Evolutionary conservation across 495 filamentous ascomycete genomes (phyloP).

Genomic region (Hyaloscypha variabilis): DNA sequence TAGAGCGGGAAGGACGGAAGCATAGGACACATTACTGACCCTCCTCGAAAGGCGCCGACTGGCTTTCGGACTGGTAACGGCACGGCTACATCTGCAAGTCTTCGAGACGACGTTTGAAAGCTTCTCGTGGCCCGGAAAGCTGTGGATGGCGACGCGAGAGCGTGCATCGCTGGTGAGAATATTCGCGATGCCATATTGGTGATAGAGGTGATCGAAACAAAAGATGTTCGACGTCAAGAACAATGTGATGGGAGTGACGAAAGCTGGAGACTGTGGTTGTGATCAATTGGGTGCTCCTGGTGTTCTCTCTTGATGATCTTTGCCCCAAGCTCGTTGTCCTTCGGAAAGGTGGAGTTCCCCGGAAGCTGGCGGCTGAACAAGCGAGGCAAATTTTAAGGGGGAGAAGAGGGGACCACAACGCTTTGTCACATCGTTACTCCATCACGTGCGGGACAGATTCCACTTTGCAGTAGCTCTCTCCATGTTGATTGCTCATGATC

Average conservation of each 20-base stretch:
- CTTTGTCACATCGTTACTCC: too few species aligned
- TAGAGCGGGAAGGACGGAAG: background rate
- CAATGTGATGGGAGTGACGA: slow-evolving; percentile 7
- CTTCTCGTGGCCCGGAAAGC: slow-evolving; percentile 27
- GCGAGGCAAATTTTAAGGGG: slow-evolving; percentile 1
- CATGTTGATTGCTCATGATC: background rate
- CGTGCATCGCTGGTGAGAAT: slow-evolving; percentile 40
- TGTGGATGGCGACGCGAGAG: slow-evolving; percentile 29
- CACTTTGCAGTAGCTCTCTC: too few species aligned
- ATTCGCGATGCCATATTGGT: slow-evolving; percentile 50
- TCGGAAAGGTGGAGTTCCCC: slow-evolving; percentile 2
- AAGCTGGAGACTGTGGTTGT: background rate
- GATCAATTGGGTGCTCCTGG: slow-evolving; percentile 1
- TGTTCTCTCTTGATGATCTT: slow-evolving; percentile 14
- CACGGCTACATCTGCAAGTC: slow-evolving; percentile 33
- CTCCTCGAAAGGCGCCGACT: slow-evolving; percentile 89
- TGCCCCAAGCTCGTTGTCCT: slow-evolving; percentile 16
- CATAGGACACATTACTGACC: slow-evolving; percentile 57
- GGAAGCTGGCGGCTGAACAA: slow-evolving; percentile 2
- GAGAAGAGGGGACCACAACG: background rate
- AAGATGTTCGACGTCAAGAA: background rate
- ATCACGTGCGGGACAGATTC: too few species aligned
- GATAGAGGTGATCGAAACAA: slow-evolving; percentile 11
- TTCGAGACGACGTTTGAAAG: slow-evolving; percentile 50
- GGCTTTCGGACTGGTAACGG: slow-evolving; percentile 75